These are phyloP conservation scores for Skeletonema menzelii DNA, from an alignment of 108 stramenopile genomes.

Conservation along the genomic window DNA sequence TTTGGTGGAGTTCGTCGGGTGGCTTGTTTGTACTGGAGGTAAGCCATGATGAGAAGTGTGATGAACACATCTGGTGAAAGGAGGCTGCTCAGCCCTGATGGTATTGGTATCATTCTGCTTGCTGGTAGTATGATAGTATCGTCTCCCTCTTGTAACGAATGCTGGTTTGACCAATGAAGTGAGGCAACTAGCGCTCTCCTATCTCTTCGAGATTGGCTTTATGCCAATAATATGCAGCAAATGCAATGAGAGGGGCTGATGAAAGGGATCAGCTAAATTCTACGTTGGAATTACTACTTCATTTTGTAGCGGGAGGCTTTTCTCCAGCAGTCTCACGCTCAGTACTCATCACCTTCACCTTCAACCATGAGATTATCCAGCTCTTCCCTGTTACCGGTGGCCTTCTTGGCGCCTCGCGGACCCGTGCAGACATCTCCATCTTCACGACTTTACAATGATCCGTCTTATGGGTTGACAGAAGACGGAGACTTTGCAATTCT, in stretches of 20 bases:
- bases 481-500: conserved; percentile 47
- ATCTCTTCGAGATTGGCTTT: no score
- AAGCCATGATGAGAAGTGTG: conserved; percentile 13
- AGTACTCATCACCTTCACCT: no score
- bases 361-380: neutral
- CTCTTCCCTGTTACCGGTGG: neutral
- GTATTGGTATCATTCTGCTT: neutral
- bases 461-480: conserved; percentile 29
- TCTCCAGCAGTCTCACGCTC: no score
- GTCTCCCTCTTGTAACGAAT: neutral
- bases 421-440: neutral
- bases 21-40: conserved; percentile 34
- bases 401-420: neutral
- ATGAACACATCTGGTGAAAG: conserved; percentile 31
- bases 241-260: neutral
- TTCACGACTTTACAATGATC: neutral
- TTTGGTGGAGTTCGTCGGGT: neutral
- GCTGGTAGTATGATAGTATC: neutral
- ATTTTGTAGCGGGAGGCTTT: neutral
- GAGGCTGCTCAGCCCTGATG: neutral
- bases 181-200: no score
- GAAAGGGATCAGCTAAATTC: no score
- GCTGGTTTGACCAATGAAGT: neutral
- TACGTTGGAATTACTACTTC: neutral
- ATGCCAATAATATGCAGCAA: no score